Percentiles rank a stretch among this genome's conserved stretches.
These are phyloP conservation scores for Thielaviopsis cerberus DNA, from an alignment of 2,329 filamentous ascomycete genomes.

Conservation along the genomic window DNA sequence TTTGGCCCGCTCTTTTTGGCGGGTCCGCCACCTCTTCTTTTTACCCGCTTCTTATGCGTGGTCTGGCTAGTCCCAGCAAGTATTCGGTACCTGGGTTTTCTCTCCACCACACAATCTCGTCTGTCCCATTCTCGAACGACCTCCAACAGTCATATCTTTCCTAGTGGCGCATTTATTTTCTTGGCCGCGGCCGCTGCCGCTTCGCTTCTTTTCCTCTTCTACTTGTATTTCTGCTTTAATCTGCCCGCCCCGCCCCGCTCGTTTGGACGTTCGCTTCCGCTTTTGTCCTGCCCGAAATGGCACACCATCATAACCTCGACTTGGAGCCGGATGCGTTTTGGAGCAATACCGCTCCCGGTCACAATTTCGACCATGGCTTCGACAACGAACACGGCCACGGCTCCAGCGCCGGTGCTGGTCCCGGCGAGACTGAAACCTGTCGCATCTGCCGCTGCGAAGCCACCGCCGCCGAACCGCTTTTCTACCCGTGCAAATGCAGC, in stretches of 20 bases:
- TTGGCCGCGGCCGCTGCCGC: background rate
- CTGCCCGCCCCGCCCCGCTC: background rate
- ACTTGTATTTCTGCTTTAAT: background rate
- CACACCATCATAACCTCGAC: background rate
- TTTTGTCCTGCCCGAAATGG: background rate
- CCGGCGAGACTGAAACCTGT: slow-evolving; percentile 33
- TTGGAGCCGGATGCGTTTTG: background rate
- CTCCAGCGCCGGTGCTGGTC: background rate
- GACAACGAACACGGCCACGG: background rate
- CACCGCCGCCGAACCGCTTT: slow-evolving; percentile 65
- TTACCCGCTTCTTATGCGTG: background rate
- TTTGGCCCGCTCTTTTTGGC: background rate
- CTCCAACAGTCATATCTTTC: background rate
- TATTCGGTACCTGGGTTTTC: too few relatives aligned
- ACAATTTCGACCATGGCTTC: too few relatives aligned
- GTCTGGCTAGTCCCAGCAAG: background rate
- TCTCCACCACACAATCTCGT: background rate
- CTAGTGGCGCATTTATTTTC: background rate
- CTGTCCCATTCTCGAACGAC: background rate
- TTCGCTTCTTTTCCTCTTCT: background rate
- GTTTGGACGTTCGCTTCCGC: background rate
- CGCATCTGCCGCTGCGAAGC: slow-evolving; percentile 89
- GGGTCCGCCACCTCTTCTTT: background rate
- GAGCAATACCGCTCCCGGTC: background rate
- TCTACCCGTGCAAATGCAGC: slow-evolving; percentile 96